Base-by-base conservation (phyloP, 2,329 filamentous ascomycete genomes). In the Polychaeton citri region DNA sequence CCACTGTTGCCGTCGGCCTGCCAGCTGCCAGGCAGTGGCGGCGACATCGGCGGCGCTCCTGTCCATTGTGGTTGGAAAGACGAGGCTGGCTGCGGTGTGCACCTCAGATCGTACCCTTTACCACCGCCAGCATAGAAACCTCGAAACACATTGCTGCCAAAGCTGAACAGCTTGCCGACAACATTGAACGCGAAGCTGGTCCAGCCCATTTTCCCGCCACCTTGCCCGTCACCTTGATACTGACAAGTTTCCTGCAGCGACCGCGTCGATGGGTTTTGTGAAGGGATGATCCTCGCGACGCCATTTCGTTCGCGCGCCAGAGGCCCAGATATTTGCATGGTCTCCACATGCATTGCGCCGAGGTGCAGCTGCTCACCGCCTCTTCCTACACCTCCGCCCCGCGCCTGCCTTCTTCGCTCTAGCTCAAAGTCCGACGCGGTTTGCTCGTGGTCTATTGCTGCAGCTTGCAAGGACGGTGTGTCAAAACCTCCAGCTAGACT, bases 41-140 rank as follows among this genome's bases (percentile, higher is more conserved):
- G 66, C 2, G 56, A 54, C 7, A 51, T 47, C 34, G 10, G 6
- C 5, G n/a, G 30, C 15, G 24, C 12, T 15, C 35, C 40, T 7
- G 44, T 30, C 19, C 35, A 19, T 34, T 39, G 47, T 4, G 43
- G 40, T 20, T 50, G 45, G 24, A 28, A 28, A 15, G 24, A 12
- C 3, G 24, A 28, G 12, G 24, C 24, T 7, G 24, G 15, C 30
- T 55, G 48, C 47, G 24, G 24, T 4, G 24, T 15, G 15, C 24
- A 16, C 16, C 6, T 32, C 46, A 83, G 62, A 5, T 71, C 63
- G 51, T 87, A 93, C 18, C 75, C 76, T 40, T 66, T 68, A 6
- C 87, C 88, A 3, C 81, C 84, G 6, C 87, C 88, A 9, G 87
- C 85, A 42, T 87, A 78, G 56, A 95, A 95, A 0, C 87, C 87